phyloP scores from a whole-genome alignment of 371 early-diverging fungal genomes.

The Basidiobolus meristosporus region DNA sequence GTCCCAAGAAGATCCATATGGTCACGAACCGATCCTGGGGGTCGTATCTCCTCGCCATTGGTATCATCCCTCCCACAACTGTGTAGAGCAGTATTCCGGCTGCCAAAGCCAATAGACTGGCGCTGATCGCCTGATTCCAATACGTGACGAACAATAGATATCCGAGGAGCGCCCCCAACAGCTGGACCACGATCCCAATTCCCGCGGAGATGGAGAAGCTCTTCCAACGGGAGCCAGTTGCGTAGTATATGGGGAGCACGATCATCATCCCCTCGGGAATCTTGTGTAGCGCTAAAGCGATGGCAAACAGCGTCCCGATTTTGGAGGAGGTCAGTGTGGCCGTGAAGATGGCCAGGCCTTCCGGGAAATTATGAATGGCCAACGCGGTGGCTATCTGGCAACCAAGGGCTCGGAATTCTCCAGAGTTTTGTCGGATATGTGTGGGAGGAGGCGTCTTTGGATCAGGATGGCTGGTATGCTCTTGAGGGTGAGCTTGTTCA shows the following conservation, averaged over 20 bases:
- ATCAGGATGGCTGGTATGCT: too few relatives aligned
- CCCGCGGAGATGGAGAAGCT: constrained; percentile 2
- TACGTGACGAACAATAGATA: constrained; percentile 4
- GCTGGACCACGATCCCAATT: constrained; percentile 2
- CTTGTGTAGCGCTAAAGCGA: constrained; percentile 8
- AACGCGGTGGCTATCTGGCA: constrained; percentile 4
- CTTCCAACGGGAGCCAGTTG: constrained; percentile 5
- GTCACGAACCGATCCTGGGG: constrained; percentile 4
- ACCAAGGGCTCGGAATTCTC: constrained; percentile 2
- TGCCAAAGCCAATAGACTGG: constrained; percentile 4
- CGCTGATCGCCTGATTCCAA: constrained; percentile 5
- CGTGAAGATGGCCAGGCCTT: constrained; percentile 6
- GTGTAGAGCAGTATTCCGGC: constrained; percentile 3
- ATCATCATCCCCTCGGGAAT: constrained; percentile 8
- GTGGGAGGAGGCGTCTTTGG: too few relatives aligned
- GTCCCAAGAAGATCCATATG: neutral
- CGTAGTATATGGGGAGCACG: constrained; percentile 4
- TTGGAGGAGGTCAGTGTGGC: neutral
- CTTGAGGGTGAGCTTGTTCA: neutral
- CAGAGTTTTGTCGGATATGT: neutral
- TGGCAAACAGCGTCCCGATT: constrained; percentile 4
- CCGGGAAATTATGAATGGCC: constrained; percentile 7
- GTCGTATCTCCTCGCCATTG: constrained; percentile 6
- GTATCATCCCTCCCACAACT: constrained; percentile 6
- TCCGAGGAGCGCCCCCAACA: constrained; percentile 5